Evolutionary conservation across 2,329 filamentous ascomycete species (phyloP), one percentile per base, ranked within the genome.

Genomic region (Stagonosporopsis rhizophila): DNA sequence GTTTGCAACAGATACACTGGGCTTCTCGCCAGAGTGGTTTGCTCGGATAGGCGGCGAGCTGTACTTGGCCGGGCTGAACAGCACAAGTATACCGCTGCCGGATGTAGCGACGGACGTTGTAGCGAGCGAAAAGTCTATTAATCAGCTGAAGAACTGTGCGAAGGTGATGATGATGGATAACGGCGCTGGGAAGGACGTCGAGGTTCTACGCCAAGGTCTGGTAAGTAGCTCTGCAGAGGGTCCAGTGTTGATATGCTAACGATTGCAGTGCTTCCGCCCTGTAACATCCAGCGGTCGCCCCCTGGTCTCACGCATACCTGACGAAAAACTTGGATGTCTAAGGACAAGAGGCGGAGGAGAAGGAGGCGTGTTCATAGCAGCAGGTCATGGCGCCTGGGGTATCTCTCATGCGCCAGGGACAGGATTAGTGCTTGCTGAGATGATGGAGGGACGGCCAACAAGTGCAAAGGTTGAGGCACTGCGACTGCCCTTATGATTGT

Each of bases 371-470:
- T 93, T 85, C 69, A 72, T 92, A 34, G 86, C 87, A 1, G 81
- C 87, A 4, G 90, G 90, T 0, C 90, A 93, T 78, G 90, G 89
- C 0, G 87, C 89, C 0, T 93, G 90, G 90, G 90, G 89, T 30
- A 76, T 81, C 17, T 77, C 76, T 32, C 77, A 78, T 51, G 72
- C 71, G 15, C 75, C 91, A 27, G 90, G 89, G 1, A 92, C 89
- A 0, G 90, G 90, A 0, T 83, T 84, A 62, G 85, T 91, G 6
- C 78, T 92, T 77, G 83, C 87, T 11, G 89, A 92, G 76, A 80
- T 92, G 82, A 81, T 91, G 38, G 81, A 85, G 64, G 87, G 85
- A 2, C 76, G 80, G 58, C 71, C 76, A 58, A 75, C 83, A 46
- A 88, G 84, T 59, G 87, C 82, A 1, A 84, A 90, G 76, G 77